A percentile compares a stretch with the other conserved stretches of the same genome.
Evolutionary conservation across 441 rosid genomes (phyloP).

Genomic region (Bocquillonia castaneifolia): DNA sequence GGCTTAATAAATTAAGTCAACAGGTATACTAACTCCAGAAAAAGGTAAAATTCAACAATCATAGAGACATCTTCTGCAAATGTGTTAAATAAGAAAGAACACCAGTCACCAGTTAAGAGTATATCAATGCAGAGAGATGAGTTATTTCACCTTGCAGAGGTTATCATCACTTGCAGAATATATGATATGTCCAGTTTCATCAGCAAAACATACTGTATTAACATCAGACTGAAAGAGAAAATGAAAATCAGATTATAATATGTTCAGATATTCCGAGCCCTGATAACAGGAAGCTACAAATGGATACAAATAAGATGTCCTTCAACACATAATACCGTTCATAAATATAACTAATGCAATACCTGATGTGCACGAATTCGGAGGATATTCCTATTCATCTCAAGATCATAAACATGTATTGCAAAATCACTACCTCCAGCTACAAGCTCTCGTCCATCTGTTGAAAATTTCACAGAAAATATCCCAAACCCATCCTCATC

Average conservation of each 20-base stretch:
- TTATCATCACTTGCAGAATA: slow-evolving; percentile 64
- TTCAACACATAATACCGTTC: neutral
- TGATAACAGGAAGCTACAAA: neutral
- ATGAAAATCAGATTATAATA: slow-evolving; percentile 9
- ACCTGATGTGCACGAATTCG: slow-evolving; percentile 54
- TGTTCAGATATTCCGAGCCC: neutral
- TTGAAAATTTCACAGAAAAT: slow-evolving; percentile 83
- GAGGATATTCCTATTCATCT: slow-evolving; percentile 41
- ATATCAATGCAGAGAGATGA: neutral
- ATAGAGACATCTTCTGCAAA: slow-evolving; percentile 4
- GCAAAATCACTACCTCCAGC: slow-evolving; percentile 57
- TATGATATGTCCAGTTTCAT: slow-evolving; percentile 57
- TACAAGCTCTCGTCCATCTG: slow-evolving; percentile 79
- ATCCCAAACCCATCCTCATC: slow-evolving; percentile 50
- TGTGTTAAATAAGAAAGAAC: neutral
- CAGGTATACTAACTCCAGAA: neutral
- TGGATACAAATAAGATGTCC: neutral
- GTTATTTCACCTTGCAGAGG: slow-evolving; percentile 51
- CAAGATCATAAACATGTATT: slow-evolving; percentile 56
- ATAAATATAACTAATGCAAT: neutral
- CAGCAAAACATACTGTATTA: slow-evolving; percentile 70
- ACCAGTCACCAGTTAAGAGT: neutral
- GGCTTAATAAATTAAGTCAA: neutral
- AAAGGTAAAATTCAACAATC: neutral
- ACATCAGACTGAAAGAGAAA: slow-evolving; percentile 52